These are phyloP conservation scores for Epithemia pelagica DNA, from an alignment of 108 stramenopile species.

Conservation along the genomic window DNA sequence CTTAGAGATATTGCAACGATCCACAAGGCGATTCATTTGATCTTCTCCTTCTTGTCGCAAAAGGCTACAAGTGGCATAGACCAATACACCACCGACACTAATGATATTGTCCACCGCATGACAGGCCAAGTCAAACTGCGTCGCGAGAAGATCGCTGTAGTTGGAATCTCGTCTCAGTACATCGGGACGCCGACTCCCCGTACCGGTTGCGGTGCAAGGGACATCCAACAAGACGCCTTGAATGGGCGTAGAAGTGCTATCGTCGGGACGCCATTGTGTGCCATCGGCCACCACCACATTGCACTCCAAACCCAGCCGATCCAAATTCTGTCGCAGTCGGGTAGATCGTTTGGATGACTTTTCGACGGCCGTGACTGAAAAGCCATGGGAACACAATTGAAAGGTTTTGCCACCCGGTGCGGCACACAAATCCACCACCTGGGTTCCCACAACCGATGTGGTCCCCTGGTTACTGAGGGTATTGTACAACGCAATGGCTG, in stretches of 20 bases:
- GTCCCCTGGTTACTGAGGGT: constrained; percentile 22
- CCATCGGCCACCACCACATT: constrained; percentile 58
- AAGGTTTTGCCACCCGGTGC: constrained; percentile 96
- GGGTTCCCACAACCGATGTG: constrained; percentile 20
- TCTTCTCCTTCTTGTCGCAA: constrained; percentile 68
- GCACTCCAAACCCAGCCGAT: constrained; percentile 39
- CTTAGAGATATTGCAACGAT: background rate
- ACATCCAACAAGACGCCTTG: constrained; percentile 65
- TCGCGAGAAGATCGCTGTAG: constrained; percentile 36
- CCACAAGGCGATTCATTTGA: constrained; percentile 56
- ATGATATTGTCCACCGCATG: constrained; percentile 65
- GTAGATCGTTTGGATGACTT: constrained; percentile 31
- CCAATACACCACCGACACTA: constrained; percentile 51
- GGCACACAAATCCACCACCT: constrained; percentile 94
- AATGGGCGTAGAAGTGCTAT: constrained; percentile 23
- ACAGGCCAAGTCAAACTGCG: constrained; percentile 42
- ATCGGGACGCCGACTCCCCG: constrained; percentile 71
- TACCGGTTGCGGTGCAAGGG: constrained; percentile 76
- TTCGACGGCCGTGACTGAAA: constrained; percentile 74
- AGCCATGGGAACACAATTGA: constrained; percentile 83
- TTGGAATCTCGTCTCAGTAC: constrained; percentile 44
- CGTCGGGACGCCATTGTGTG: constrained; percentile 43
- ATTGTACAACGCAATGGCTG: constrained; percentile 52
- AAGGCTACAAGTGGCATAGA: constrained; percentile 79
- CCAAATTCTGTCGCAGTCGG: constrained; percentile 50